Percentiles rank a stretch among this genome's conserved stretches.
Evolutionary conservation across 1,139 yeast species (phyloP).

Genomic region (Blastobotrys malaysiensis): DNA sequence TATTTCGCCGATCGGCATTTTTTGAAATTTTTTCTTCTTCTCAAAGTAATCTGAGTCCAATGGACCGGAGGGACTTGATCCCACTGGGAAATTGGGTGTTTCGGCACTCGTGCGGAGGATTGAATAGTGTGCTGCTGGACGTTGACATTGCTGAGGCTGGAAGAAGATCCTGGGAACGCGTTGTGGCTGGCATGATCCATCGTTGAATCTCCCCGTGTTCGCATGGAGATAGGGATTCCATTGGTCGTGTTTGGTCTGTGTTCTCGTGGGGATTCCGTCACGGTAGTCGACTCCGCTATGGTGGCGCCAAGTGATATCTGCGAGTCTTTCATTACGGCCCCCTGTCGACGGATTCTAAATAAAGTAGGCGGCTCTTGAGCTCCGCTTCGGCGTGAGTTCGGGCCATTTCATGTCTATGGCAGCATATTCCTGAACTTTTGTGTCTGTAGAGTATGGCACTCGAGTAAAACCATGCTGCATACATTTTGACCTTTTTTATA

Average conservation of each 20-base stretch:
- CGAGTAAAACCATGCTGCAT: constrained; percentile 91
- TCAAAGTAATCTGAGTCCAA: constrained; percentile 5
- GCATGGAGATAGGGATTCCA: constrained; percentile 27
- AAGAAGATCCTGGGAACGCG: constrained; percentile 18
- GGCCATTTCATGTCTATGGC: constrained; percentile 38
- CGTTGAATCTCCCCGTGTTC: constrained; percentile 26
- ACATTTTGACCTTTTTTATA: constrained; percentile 43
- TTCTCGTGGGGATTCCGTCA: constrained; percentile 6
- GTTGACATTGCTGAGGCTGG: background rate
- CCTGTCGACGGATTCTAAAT: constrained; percentile 39
- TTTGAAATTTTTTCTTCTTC: background rate
- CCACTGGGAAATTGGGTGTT: constrained; percentile 5
- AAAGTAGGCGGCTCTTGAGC: constrained; percentile 32
- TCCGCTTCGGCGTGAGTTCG: constrained; percentile 35
- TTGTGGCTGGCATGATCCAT: constrained; percentile 19
- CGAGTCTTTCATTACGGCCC: constrained; percentile 23
- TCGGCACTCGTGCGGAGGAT: constrained; percentile 32
- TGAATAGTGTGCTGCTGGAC: constrained; percentile 7
- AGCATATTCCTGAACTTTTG: constrained; percentile 90
- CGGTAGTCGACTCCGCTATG: constrained; percentile 5
- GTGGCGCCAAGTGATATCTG: constrained; percentile 14
- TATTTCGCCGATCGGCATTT: background rate
- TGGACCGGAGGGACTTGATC: constrained; percentile 6
- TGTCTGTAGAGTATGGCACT: constrained; percentile 42
- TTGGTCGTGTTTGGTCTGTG: background rate